Evolutionary conservation across 129 eudicot species (phyloP).

Genomic region (Tagetes erecta): DNA sequence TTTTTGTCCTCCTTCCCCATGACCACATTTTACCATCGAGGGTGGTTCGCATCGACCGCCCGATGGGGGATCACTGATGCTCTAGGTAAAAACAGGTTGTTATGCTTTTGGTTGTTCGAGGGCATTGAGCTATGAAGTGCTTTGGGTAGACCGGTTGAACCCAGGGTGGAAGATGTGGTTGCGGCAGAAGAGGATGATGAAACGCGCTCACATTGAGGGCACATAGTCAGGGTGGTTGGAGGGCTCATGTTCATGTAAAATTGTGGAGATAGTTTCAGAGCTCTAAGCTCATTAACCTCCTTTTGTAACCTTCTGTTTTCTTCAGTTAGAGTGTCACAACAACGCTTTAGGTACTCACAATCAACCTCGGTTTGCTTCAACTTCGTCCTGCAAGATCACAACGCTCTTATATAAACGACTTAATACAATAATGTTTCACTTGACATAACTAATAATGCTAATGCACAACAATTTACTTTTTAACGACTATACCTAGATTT

Average conservation of each 20-base stretch:
- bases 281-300: constrained; percentile 71
- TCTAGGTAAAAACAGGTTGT: constrained; percentile 50
- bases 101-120: constrained; percentile 38
- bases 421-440: not conserved
- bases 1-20: constrained; percentile 2
- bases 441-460: too few relatives aligned
- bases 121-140: constrained; percentile 27
- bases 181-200: constrained; percentile 43
- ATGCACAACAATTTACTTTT: too few relatives aligned
- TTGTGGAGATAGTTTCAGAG: constrained; percentile 66
- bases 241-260: constrained; percentile 78
- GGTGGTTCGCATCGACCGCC: constrained; percentile 43
- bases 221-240: constrained; percentile 83
- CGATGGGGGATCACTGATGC: constrained; percentile 50
- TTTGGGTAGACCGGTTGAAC: constrained; percentile 29
- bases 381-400: constrained; percentile 54
- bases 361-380: constrained; percentile 88
- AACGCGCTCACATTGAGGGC: constrained; percentile 85
- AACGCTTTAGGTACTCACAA: constrained; percentile 63
- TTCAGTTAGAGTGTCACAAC: constrained; percentile 64
- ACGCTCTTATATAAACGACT: not conserved
- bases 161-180: constrained; percentile 29
- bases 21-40: constrained; percentile 31
- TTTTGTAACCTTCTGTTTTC: constrained; percentile 68
- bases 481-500: too few relatives aligned